phyloP scores from a whole-genome alignment of 1,284 basidiomycete genomes.

The Dichomitus squalens region DNA sequence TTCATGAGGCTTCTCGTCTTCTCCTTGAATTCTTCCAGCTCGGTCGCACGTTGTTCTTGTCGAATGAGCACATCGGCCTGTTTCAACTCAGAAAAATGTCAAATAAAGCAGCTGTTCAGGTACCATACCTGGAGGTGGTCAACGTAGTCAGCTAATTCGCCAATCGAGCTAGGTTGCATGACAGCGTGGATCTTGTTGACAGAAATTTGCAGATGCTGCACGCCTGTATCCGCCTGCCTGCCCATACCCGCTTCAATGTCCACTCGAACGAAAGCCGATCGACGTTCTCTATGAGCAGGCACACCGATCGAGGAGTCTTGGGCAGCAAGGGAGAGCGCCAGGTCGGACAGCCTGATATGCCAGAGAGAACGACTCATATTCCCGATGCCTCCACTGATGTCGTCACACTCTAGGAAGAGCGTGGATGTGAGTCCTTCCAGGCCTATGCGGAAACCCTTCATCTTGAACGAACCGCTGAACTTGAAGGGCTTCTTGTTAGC shows the following conservation, averaged over 20 bases:
- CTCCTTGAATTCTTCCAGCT: slow-evolving; percentile 82
- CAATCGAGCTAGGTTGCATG: slow-evolving; percentile 89
- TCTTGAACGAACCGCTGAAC: slow-evolving; percentile 58
- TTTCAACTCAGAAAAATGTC: slow-evolving; percentile 11
- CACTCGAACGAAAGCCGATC: slow-evolving; percentile 83
- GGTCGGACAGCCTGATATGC: slow-evolving; percentile 67
- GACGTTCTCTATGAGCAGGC: slow-evolving; percentile 58
- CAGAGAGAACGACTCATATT: slow-evolving; percentile 49
- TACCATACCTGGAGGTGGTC: slow-evolving; percentile 73
- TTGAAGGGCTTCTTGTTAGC: slow-evolving; percentile 21
- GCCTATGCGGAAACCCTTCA: slow-evolving; percentile 79
- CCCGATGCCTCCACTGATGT: slow-evolving; percentile 62
- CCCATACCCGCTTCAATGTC: slow-evolving; percentile 59
- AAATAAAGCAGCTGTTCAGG: not conserved
- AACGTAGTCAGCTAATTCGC: slow-evolving; percentile 85
- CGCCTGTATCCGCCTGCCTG: slow-evolving; percentile 29
- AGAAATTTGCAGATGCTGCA: slow-evolving; percentile 51
- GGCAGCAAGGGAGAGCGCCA: slow-evolving; percentile 77
- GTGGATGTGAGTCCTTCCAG: slow-evolving; percentile 72
- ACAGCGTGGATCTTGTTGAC: slow-evolving; percentile 85
- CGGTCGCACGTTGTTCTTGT: slow-evolving; percentile 71
- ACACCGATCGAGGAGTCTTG: slow-evolving; percentile 41
- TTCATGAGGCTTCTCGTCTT: slow-evolving; percentile 73
- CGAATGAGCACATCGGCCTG: slow-evolving; percentile 75
- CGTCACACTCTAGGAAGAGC: slow-evolving; percentile 72